These are phyloP conservation scores for Xerocomus amazonicus DNA, from an alignment of 1,284 basidiomycete species.

Conservation along the genomic window DNA sequence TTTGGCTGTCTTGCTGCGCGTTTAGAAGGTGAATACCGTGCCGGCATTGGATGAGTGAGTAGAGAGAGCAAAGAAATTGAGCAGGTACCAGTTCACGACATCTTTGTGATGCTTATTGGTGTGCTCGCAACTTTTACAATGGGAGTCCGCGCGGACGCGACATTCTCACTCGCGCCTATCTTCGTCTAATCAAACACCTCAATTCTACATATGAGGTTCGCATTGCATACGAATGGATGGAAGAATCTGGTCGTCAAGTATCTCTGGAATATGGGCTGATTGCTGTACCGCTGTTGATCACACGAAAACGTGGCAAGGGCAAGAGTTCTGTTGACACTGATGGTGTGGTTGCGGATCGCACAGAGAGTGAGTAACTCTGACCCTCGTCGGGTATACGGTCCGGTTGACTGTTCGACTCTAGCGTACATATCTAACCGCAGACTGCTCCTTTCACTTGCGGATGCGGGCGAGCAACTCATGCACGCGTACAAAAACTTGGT, in stretches of 20 bases:
- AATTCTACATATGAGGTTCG: slow-evolving; percentile 92
- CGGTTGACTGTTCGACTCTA: too few species aligned
- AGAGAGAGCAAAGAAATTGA: slow-evolving; percentile 94
- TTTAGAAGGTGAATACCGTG: slow-evolving; percentile 86
- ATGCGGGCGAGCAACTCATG: too few species aligned
- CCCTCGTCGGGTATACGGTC: too few species aligned
- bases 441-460: too few species aligned
- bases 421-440: too few species aligned
- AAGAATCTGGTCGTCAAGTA: slow-evolving; percentile 97
- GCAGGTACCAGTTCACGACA: slow-evolving; percentile 44
- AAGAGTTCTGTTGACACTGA: too few species aligned
- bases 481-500: too few species aligned
- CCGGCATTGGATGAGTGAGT: slow-evolving; percentile 84
- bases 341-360: too few species aligned
- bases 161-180: slow-evolving; percentile 80
- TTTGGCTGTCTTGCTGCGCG: slow-evolving; percentile 91
- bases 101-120: slow-evolving; percentile 6
- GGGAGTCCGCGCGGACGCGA: slow-evolving; percentile 77
- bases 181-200: slow-evolving; percentile 82
- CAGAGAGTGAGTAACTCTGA: too few species aligned
- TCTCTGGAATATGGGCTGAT: slow-evolving; percentile 88
- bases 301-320: too few species aligned
- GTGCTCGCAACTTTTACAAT: slow-evolving; percentile 61
- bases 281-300: too few species aligned
- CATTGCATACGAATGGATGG: slow-evolving; percentile 85